Base-by-base conservation (phyloP, 345 rosid genomes). In the Salix koriyanagi region DNA sequence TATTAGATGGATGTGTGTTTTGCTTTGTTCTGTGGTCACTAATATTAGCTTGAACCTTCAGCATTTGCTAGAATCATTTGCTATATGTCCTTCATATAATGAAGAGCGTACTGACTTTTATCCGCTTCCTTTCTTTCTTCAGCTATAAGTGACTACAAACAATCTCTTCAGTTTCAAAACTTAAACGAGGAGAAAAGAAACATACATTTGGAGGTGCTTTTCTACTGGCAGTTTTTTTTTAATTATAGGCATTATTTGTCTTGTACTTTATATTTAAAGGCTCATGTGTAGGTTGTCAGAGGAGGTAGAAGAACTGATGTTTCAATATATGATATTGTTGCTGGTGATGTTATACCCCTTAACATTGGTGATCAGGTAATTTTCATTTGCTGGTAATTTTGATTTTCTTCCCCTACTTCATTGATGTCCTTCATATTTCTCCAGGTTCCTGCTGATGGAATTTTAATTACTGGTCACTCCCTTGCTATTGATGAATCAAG, bases 361-460 rank as follows among this genome's bases (percentile, higher is more conserved):
- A 87, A 88, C 66, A 96, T 94, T 78, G 99, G 99, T 74, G 97
- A 96, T 85, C 99, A 96, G 92, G 99, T 93, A 61, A 26, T 44
- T 41, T 8, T 46, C 46, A 15, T 11, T 60, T 44, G 8, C 11
- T 16, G 42, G 12, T 39, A 41, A 41, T 3, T 19, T 19, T 66
- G 56, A 66, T 34, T 67, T 65, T 65, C 52, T 36, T 14, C 19
- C 67, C 23, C 15, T 54, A 30, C 34, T 58, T 41, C 48, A 48
- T 69, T 7, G 21, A 37, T 15, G 10, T 36, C 70, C 23, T 69
- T 23, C 34, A n/a, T 58, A 18, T 32, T 21, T 74, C 44, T 71
- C 16, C 83, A 96, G 99, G 97, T 96, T 48, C 98, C 99, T 19
- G 98, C 99, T 71, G 99, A 96, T 88, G 99, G 99, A 86, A 82